Evolutionary conservation across 2,329 filamentous ascomycete genomes (phyloP).

Genomic region (Colletotrichum tofieldiae): DNA sequence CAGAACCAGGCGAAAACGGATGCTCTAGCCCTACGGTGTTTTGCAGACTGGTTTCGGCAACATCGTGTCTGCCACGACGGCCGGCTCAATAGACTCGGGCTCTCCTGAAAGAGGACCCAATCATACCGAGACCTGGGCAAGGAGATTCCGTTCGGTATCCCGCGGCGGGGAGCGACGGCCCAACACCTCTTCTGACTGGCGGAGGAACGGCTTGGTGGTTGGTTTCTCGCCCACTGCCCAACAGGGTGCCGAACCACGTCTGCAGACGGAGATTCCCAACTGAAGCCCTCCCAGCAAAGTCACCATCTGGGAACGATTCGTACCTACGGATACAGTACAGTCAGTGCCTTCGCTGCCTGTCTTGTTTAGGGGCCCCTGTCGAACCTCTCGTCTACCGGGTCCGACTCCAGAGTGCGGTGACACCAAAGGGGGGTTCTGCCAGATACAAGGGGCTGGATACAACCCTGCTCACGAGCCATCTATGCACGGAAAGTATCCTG

Average conservation of each 20-base stretch:
- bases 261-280: conserved; percentile 5
- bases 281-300: conserved; percentile 8
- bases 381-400: conserved; percentile 3
- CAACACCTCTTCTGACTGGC: conserved; percentile 26
- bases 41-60: conserved; percentile 33
- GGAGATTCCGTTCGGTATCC: conserved; percentile 14
- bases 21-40: conserved; percentile 4
- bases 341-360: conserved; percentile 4
- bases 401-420: neutral
- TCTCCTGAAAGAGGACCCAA: neutral
- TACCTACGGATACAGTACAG: conserved; percentile 3
- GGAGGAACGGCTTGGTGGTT: conserved; percentile 20
- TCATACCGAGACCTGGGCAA: conserved; percentile 1
- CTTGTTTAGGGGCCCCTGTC: conserved; percentile 9
- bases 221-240: neutral
- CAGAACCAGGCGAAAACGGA: conserved; percentile 32
- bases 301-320: neutral
- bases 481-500: conserved; percentile 16
- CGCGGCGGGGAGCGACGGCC: conserved; percentile 24
- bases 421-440: neutral
- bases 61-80: neutral
- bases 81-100: conserved; percentile 20
- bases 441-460: conserved; percentile 28
- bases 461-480: conserved; percentile 3
- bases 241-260: conserved; percentile 2